Percentiles rank a stretch among this genome's conserved stretches.
These are phyloP conservation scores for Cordyceps farinosa DNA, from an alignment of 2,329 filamentous ascomycete genomes.

Conservation along the genomic window DNA sequence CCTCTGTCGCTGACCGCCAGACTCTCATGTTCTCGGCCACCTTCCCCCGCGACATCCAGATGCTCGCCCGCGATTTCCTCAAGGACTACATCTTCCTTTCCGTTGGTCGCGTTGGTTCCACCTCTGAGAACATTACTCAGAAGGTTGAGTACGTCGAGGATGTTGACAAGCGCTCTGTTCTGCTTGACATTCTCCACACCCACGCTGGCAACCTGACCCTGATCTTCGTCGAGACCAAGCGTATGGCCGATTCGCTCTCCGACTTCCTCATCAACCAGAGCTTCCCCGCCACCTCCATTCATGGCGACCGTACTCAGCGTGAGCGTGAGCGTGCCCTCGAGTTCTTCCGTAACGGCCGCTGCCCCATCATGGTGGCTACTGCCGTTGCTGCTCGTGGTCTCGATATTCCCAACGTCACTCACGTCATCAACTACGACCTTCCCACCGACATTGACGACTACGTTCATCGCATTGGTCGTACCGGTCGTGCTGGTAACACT, in stretches of 20 bases:
- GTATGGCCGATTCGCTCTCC: constrained; percentile 95
- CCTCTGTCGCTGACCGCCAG: constrained; percentile 74
- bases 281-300: constrained; percentile 97
- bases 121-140: constrained; percentile 99
- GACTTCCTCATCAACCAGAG: constrained; percentile 98
- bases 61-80: constrained; percentile 96
- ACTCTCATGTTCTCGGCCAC: constrained; percentile 99
- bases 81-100: constrained; percentile 99
- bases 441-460: constrained; percentile 98
- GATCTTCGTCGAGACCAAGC: constrained; percentile 99
- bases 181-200: constrained; percentile 95
- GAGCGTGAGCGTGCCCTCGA: constrained; percentile 97
- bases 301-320: constrained; percentile 96
- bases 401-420: constrained; percentile 93
- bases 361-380: constrained; percentile 94
- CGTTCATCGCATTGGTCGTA: constrained; percentile 99
- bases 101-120: constrained; percentile 96
- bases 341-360: constrained; percentile 94
- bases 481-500: constrained; percentile 97
- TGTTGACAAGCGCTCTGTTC: constrained; percentile 92
- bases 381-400: constrained; percentile 88
- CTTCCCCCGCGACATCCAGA: constrained; percentile 98
- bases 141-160: constrained; percentile 98
- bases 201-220: constrained; percentile 85
- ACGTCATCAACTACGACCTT: constrained; percentile 99